Conservation (phyloP, 495 filamentous ascomycete species). For the Physcia stellaris region DNA sequence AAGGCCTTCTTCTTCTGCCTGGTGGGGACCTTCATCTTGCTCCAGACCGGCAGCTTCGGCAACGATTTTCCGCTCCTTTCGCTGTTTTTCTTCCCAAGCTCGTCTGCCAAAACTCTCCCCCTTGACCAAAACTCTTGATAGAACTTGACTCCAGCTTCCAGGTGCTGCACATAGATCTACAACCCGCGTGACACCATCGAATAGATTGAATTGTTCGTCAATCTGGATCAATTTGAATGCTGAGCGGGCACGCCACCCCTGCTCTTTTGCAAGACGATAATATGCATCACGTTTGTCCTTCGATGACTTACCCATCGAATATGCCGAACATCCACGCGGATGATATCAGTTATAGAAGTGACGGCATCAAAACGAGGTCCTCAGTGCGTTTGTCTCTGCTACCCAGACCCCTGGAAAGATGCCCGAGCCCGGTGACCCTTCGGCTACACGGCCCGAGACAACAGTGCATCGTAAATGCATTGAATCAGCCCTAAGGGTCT, state of each 20-base stretch:
- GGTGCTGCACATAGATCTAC: constrained; percentile 95
- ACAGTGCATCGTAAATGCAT: background rate
- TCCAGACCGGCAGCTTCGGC: constrained; percentile 12
- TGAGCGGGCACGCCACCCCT: constrained; percentile 92
- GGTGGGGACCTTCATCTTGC: constrained; percentile 15
- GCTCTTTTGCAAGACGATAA: constrained; percentile 93
- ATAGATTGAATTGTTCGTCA: constrained; percentile 93
- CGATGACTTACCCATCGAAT: constrained; percentile 87
- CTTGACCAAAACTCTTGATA: constrained; percentile 83
- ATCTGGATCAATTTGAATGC: constrained; percentile 96
- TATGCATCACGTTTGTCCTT: constrained; percentile 98
- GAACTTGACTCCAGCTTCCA: constrained; percentile 91
- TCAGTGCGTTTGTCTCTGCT: too few species aligned
- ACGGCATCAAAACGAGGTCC: background rate
- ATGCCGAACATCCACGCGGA: too few species aligned
- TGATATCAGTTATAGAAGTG: background rate
- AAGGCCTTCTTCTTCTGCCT: constrained; percentile 5
- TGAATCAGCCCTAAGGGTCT: background rate
- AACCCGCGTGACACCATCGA: constrained; percentile 73
- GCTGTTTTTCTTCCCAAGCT: constrained; percentile 73
- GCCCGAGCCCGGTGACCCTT: background rate
- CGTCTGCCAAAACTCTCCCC: constrained; percentile 75
- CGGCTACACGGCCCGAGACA: too few species aligned
- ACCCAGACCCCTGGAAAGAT: background rate
- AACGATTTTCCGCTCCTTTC: constrained; percentile 35